These are phyloP conservation scores for Vitis hybrid DNA, from an alignment of 177 flowering plant species.

Conservation along the genomic window DNA sequence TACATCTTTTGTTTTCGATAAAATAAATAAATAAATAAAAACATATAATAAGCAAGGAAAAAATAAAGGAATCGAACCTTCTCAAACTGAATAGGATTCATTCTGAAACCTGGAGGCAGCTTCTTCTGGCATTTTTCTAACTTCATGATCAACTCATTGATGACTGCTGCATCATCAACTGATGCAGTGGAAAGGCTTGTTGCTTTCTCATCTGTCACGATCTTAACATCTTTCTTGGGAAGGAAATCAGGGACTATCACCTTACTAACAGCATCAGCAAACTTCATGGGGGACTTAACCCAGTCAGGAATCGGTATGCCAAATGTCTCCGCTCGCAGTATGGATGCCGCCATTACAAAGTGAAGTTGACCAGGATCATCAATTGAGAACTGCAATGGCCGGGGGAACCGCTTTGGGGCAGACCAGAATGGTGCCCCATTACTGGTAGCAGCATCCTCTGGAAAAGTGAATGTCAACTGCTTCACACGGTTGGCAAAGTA, in stretches of 20 bases:
- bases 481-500: slow-evolving; percentile 44
- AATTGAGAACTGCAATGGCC: slow-evolving; percentile 57
- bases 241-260: slow-evolving; percentile 75
- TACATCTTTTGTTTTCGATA: no score
- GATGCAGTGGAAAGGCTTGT: slow-evolving; percentile 61
- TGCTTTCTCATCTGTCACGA: slow-evolving; percentile 82
- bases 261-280: slow-evolving; percentile 54
- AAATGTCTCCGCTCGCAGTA: slow-evolving; percentile 79
- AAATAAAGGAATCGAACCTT: slow-evolving; percentile 44
- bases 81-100: slow-evolving; percentile 90
- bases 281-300: slow-evolving; percentile 48
- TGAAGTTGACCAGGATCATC: slow-evolving; percentile 60
- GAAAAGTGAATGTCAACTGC: slow-evolving; percentile 50
- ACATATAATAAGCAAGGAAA: background rate
- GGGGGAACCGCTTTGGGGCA: slow-evolving; percentile 86
- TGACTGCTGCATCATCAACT: slow-evolving; percentile 73
- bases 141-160: slow-evolving; percentile 51
- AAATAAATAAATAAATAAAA: background rate
- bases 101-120: slow-evolving; percentile 58
- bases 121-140: slow-evolving; percentile 48
- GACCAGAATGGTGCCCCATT: slow-evolving; percentile 78
- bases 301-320: slow-evolving; percentile 79
- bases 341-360: slow-evolving; percentile 68
- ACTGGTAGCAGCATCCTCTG: slow-evolving; percentile 53
- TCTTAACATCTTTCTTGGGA: slow-evolving; percentile 67